Conservation (phyloP, 371 early-diverging fungal species). For the Mortierella polycephala region DNA sequence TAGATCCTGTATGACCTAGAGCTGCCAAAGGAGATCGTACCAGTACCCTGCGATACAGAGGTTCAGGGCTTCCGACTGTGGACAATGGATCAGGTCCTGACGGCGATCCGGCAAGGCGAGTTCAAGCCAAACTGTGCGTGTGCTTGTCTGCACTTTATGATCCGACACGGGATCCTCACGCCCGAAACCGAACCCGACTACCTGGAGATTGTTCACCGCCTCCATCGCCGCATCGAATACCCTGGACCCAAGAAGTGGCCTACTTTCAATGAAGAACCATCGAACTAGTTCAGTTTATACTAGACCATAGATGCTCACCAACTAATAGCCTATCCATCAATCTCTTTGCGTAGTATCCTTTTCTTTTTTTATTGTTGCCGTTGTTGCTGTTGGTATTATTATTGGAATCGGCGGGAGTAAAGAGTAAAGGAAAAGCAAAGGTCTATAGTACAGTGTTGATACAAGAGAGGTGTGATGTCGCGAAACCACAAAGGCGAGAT, state of each 20-base stretch:
- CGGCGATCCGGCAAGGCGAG: slow-evolving; percentile 66
- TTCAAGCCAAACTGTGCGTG: slow-evolving; percentile 93
- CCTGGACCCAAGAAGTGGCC: slow-evolving; percentile 69
- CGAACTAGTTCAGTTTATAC: slow-evolving; percentile 14
- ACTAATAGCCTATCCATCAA: no score
- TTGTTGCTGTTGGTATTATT: not conserved
- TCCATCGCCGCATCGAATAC: slow-evolving; percentile 75
- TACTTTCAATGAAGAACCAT: slow-evolving; percentile 36
- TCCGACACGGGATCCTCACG: slow-evolving; percentile 78
- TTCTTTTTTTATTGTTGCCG: not conserved
- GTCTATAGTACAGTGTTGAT: no score
- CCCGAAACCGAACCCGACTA: slow-evolving; percentile 88
- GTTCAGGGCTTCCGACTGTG: slow-evolving; percentile 85
- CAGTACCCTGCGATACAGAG: slow-evolving; percentile 89
- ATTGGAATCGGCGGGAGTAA: no score
- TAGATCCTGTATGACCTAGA: slow-evolving; percentile 85
- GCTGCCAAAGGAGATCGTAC: slow-evolving; percentile 70
- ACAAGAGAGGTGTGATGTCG: no score
- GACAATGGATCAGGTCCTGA: slow-evolving; percentile 72
- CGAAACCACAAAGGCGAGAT: no score
- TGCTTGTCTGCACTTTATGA: slow-evolving; percentile 86
- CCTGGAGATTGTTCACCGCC: slow-evolving; percentile 70
- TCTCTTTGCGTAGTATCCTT: no score
- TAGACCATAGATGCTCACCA: no score
- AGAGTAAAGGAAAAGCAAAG: no score